Percentiles rank a stretch among this genome's conserved stretches.
phyloP scores from a whole-genome alignment of 257 asterid genomes.

The Solanum neorickii region DNA sequence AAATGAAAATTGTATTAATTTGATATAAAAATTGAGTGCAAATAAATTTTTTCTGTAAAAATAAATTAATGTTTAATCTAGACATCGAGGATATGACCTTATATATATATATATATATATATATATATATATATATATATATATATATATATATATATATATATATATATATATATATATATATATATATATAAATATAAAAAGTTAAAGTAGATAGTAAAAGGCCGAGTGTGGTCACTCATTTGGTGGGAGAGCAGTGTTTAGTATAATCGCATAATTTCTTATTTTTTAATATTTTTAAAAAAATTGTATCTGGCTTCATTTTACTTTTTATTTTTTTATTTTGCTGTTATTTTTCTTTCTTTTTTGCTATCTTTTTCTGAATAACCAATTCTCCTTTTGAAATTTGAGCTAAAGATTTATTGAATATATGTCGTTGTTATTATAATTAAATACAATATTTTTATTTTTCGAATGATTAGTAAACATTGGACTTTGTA shows the following conservation, averaged over 20 bases:
- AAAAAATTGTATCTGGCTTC: not conserved
- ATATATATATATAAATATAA: too few relatives aligned
- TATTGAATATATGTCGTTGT: not conserved
- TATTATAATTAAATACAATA: not conserved
- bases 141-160: too few relatives aligned
- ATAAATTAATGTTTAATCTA: too few relatives aligned
- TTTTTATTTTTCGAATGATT: not conserved
- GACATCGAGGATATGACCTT: not conserved
- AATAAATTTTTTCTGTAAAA: too few relatives aligned
- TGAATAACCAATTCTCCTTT: too few relatives aligned
- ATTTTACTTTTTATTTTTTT: not conserved
- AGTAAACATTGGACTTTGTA: not conserved
- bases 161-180: too few relatives aligned
- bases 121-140: too few relatives aligned
- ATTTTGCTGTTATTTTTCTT: not conserved
- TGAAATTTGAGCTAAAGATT: too few relatives aligned
- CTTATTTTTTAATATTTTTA: not conserved
- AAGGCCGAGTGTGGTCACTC: not conserved
- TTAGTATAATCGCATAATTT: not conserved
- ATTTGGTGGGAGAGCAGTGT: not conserved
- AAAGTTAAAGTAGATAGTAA: too few relatives aligned
- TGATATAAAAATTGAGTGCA: too few relatives aligned
- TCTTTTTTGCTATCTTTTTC: not conserved
- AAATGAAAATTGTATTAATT: too few relatives aligned
- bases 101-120: too few relatives aligned